phyloP scores from a whole-genome alignment of 306 rosid genomes.

The Cucumis melo region DNA sequence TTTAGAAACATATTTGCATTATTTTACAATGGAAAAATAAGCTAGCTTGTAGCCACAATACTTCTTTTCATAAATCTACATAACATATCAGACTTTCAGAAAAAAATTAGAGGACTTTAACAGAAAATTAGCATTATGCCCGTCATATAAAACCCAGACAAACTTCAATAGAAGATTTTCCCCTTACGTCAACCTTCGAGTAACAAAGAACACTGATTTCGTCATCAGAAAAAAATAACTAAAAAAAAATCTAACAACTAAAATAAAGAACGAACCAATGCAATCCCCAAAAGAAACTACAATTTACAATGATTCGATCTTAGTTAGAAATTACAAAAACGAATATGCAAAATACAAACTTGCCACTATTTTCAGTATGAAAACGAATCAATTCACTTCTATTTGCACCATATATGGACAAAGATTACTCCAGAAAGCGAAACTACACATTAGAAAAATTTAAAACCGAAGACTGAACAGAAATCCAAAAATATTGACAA shows the following conservation, averaged over 20 bases:
- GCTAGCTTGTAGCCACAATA: neutral
- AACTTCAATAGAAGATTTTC: neutral
- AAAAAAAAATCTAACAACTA: neutral
- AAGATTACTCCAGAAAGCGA: neutral
- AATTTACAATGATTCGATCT: neutral
- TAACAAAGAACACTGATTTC: neutral
- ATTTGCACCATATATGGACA: neutral
- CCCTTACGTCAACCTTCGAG: neutral
- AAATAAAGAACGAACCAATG: neutral
- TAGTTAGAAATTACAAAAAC: neutral
- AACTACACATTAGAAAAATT: neutral
- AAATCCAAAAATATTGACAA: neutral
- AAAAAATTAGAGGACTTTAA: neutral
- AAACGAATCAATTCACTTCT: neutral
- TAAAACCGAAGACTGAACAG: neutral
- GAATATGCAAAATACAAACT: neutral
- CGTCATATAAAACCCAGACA: neutral
- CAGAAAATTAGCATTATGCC: neutral
- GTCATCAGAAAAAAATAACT: neutral
- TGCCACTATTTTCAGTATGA: slow-evolving; percentile 1
- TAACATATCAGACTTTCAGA: neutral
- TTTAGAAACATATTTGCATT: neutral
- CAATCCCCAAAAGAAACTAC: neutral
- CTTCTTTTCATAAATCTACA: neutral
- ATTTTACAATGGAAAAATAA: neutral